Evolutionary conservation across 2,329 filamentous ascomycete species (phyloP).

Genomic region (Graphilbum fragrans): DNA sequence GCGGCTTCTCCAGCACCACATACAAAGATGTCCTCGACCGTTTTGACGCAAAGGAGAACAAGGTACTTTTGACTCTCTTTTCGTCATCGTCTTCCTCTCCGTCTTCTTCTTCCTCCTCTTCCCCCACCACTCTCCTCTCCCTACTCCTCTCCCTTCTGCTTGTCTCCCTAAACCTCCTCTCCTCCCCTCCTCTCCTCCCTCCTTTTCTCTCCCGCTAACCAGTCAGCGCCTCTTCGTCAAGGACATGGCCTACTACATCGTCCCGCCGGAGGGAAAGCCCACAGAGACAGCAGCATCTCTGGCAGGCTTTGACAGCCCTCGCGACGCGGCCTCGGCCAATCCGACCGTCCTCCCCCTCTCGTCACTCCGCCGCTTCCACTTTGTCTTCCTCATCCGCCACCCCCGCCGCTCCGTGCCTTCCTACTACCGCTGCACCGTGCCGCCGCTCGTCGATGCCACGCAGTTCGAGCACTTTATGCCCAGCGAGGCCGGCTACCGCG

Average conservation of each 20-base stretch:
- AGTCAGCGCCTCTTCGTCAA: conserved; percentile 83
- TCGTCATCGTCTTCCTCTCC: background rate
- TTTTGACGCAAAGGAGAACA: conserved; percentile 31
- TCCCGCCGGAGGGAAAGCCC: conserved; percentile 59
- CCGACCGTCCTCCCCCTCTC: conserved; percentile 72
- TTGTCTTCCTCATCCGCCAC: conserved; percentile 92
- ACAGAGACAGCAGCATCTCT: conserved; percentile 72
- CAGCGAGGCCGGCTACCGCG: conserved; percentile 78
- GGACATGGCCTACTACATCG: conserved; percentile 88
- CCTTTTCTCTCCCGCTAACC: background rate
- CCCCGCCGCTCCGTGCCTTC: conserved; percentile 86
- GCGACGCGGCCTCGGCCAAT: conserved; percentile 50
- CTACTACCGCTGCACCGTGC: conserved; percentile 88
- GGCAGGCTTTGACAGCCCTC: conserved; percentile 24
- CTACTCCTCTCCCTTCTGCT: too few species aligned
- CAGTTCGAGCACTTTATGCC: conserved; percentile 82
- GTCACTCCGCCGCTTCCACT: conserved; percentile 72
- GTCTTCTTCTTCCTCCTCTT: background rate
- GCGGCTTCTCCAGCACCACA: conserved; percentile 57
- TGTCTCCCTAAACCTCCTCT: too few species aligned
- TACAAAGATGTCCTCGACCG: conserved; percentile 67
- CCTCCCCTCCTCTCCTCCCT: too few species aligned
- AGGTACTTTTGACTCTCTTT: background rate
- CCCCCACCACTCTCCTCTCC: too few species aligned
- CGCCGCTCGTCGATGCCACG: conserved; percentile 69